These are phyloP conservation scores for Penicillium daleae DNA, from an alignment of 495 filamentous ascomycete species.

Conservation along the genomic window DNA sequence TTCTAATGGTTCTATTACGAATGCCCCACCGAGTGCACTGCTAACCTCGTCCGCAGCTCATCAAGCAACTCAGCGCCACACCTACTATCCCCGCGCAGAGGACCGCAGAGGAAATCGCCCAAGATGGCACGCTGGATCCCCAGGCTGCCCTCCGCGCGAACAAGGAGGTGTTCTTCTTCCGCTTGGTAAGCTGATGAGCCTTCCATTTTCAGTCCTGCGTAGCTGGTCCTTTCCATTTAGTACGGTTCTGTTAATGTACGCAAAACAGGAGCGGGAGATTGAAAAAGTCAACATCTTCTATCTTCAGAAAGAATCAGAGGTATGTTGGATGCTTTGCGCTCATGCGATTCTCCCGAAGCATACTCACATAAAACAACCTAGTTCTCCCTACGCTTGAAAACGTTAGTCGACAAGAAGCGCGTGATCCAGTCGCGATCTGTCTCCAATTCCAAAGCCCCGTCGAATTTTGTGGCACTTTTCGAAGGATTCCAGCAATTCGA, in stretches of 20 bases:
- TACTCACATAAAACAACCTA: conserved; percentile 39
- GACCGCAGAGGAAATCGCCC: conserved; percentile 53
- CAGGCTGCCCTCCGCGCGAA: conserved; percentile 94
- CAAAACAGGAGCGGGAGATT: conserved; percentile 82
- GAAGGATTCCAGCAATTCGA: conserved; percentile 97
- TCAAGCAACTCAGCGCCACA: conserved; percentile 94
- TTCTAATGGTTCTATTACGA: neutral
- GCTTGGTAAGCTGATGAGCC: conserved; percentile 64
- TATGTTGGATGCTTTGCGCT: too few relatives aligned
- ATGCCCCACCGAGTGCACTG: neutral
- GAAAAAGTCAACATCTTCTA: conserved; percentile 99
- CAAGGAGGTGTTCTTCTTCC: conserved; percentile 98
- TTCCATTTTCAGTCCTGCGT: neutral
- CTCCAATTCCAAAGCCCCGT: conserved; percentile 78
- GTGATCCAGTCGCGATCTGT: conserved; percentile 76
- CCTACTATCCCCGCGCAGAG: conserved; percentile 78
- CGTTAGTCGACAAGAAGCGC: conserved; percentile 91
- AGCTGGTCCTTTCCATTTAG: neutral
- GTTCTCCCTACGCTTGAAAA: conserved; percentile 90
- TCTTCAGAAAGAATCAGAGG: conserved; percentile 96
- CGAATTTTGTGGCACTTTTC: conserved; percentile 89
- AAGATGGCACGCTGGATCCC: conserved; percentile 62
- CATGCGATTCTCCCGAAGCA: neutral
- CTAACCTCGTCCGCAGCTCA: conserved; percentile 66
- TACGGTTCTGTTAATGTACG: neutral